Evolutionary conservation across 129 eudicot species (phyloP).

Genomic region (Flaveria sonorensis): DNA sequence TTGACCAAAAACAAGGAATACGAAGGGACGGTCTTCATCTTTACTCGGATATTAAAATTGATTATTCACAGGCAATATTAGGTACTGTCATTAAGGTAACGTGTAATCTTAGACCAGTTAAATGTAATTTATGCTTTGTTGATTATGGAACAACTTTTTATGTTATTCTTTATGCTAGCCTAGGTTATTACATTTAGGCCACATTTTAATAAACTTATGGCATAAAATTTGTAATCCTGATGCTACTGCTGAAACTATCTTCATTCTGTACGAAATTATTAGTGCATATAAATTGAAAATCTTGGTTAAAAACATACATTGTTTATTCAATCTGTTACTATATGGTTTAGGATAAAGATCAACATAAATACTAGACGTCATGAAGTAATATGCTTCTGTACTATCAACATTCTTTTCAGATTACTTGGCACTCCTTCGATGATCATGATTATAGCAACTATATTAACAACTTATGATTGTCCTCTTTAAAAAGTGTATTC

Average conservation of each 20-base stretch:
- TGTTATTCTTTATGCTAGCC: neutral
- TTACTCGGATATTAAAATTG: constrained; percentile 67
- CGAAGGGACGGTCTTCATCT: constrained; percentile 78
- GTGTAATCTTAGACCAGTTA: neutral
- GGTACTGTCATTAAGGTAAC: constrained; percentile 83
- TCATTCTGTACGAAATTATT: neutral
- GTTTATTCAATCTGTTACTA: neutral
- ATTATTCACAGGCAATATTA: constrained; percentile 86
- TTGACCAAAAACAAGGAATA: constrained; percentile 66
- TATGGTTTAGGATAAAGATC: neutral
- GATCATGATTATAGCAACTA: no score
- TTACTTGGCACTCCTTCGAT: constrained; percentile 1
- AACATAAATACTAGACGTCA: neutral
- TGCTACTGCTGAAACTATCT: neutral
- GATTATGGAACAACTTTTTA: constrained; percentile 8
- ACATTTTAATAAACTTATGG: constrained; percentile 4
- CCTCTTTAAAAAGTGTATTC: neutral
- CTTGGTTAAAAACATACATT: neutral
- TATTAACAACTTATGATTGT: neutral
- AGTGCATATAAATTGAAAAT: neutral
- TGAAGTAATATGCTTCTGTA: neutral
- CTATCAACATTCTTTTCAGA: neutral
- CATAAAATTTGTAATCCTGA: neutral
- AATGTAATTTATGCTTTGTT: constrained; percentile 22
- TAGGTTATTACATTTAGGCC: neutral